Percentiles rank a stretch among this genome's conserved stretches.
These are phyloP conservation scores for Angomonas desouzai DNA, from an alignment of 208 protist species.

Conservation along the genomic window DNA sequence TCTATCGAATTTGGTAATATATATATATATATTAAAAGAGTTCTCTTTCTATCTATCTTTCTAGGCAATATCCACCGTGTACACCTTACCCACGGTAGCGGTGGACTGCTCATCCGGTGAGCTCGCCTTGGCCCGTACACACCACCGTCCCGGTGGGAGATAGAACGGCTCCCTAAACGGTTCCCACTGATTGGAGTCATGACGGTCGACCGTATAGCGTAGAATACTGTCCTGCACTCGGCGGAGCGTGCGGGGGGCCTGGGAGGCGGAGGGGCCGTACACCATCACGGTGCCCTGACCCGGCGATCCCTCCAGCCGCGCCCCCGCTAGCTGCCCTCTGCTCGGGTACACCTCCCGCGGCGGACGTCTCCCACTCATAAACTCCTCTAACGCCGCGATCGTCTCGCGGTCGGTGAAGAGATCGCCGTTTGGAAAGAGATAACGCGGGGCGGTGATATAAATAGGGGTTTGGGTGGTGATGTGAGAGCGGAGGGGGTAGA, in stretches of 20 bases:
- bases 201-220: constrained; percentile 57
- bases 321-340: constrained; percentile 12
- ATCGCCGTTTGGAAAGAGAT: constrained; percentile 20
- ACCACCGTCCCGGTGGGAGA: constrained; percentile 75
- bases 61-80: constrained; percentile 53
- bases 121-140: constrained; percentile 53
- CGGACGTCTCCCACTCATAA: constrained; percentile 13
- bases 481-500: constrained; percentile 40
- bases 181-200: constrained; percentile 52
- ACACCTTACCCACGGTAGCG: constrained; percentile 54
- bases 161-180: constrained; percentile 39
- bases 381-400: constrained; percentile 25
- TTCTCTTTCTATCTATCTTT: too few species aligned
- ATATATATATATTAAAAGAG: neutral
- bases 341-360: constrained; percentile 6
- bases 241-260: constrained; percentile 18
- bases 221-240: constrained; percentile 21
- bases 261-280: neutral
- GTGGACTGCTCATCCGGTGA: constrained; percentile 24
- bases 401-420: constrained; percentile 22
- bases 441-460: constrained; percentile 36
- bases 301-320: constrained; percentile 10
- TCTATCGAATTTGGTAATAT: constrained; percentile 6
- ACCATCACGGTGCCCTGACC: constrained; percentile 9
- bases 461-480: constrained; percentile 53